These are phyloP conservation scores for Aspergillus sojae DNA, from an alignment of 2,329 filamentous ascomycete genomes.

Conservation along the genomic window DNA sequence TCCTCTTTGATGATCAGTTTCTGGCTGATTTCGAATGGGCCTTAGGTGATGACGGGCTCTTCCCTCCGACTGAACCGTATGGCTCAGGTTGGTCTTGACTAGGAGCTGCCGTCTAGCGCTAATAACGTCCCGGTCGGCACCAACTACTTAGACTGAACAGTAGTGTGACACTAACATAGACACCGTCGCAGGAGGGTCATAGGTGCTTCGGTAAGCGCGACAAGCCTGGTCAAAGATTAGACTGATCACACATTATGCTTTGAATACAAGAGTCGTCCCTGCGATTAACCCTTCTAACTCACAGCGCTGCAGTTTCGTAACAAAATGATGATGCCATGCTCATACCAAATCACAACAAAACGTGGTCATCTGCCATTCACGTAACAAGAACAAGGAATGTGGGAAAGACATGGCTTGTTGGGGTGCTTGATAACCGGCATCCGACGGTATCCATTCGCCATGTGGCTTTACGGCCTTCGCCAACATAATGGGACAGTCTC, in stretches of 20 bases:
- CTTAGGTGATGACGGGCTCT: conserved; percentile 33
- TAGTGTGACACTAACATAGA: neutral
- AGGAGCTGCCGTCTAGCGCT: neutral
- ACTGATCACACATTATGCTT: neutral
- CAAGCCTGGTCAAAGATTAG: neutral
- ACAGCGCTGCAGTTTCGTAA: neutral
- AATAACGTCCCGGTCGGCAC: neutral
- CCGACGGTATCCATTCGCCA: neutral
- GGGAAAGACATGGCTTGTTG: neutral
- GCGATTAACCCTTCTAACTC: neutral
- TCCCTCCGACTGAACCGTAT: conserved; percentile 28
- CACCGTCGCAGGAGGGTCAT: neutral
- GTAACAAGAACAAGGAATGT: neutral
- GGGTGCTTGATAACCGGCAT: neutral
- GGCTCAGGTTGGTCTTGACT: conserved; percentile 23
- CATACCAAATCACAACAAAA: neutral
- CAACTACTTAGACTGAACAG: neutral
- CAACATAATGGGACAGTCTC: neutral
- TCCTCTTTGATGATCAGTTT: conserved; percentile 41
- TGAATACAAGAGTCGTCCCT: neutral
- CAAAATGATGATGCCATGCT: neutral
- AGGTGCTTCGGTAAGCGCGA: neutral
- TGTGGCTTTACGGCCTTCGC: neutral
- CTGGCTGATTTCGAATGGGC: conserved; percentile 45
- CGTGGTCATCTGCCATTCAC: neutral